Conservation (phyloP, 352 stramenopile genomes). For the Phytopythium aichiense region DNA sequence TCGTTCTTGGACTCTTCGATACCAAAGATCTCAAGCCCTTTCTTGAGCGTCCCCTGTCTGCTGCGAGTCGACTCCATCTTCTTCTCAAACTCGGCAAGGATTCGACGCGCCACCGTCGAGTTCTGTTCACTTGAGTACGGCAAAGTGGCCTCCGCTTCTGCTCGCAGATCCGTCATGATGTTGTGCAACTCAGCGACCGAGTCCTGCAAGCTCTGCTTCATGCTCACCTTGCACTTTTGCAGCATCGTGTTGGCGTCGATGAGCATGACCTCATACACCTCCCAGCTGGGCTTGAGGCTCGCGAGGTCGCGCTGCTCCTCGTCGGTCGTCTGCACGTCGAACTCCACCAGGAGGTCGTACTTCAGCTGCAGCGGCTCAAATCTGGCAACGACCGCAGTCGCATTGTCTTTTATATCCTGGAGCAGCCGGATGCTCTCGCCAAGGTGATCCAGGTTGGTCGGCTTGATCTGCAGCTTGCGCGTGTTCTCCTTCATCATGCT, state of each 20-base stretch:
- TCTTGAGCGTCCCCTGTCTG: constrained; percentile 74
- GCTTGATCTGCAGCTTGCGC: constrained; percentile 78
- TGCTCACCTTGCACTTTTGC: constrained; percentile 92
- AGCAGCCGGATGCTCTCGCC: constrained; percentile 89
- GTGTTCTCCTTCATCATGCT: constrained; percentile 88
- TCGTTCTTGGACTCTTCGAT: constrained; percentile 89
- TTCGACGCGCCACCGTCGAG: constrained; percentile 44
- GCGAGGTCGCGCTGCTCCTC: constrained; percentile 76
- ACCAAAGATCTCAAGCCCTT: constrained; percentile 91
- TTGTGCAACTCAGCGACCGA: constrained; percentile 83
- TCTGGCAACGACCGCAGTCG: constrained; percentile 55
- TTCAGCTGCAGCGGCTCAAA: constrained; percentile 87
- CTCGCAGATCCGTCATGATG: constrained; percentile 77
- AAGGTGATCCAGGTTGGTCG: constrained; percentile 88
- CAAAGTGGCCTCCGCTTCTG: constrained; percentile 67
- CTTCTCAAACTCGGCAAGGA: constrained; percentile 86
- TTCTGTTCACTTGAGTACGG: constrained; percentile 70
- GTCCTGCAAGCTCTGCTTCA: constrained; percentile 94
- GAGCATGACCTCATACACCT: constrained; percentile 83
- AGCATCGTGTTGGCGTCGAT: constrained; percentile 86
- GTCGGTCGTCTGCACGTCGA: constrained; percentile 87
- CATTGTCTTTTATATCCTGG: constrained; percentile 84
- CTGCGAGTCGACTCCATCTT: constrained; percentile 80
- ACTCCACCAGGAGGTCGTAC: constrained; percentile 84
- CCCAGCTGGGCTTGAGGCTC: constrained; percentile 74